These are phyloP conservation scores for Lentinula raphanica DNA, from an alignment of 768 basidiomycete species.

Conservation along the genomic window DNA sequence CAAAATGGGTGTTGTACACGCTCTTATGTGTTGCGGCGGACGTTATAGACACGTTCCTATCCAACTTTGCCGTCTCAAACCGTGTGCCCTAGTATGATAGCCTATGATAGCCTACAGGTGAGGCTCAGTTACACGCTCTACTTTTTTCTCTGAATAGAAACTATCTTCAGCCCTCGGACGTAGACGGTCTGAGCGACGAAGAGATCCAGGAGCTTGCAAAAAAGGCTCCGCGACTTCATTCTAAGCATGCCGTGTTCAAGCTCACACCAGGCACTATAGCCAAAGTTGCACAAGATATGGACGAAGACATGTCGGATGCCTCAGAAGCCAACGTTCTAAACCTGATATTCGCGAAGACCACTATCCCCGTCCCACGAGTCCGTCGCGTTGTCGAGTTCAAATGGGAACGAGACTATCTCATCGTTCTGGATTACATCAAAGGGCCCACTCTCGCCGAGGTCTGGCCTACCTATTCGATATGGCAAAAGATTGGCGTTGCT, in stretches of 20 bases:
- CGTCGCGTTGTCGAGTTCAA: conserved; percentile 12
- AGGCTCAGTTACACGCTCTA: too few species aligned
- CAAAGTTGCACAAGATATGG: neutral
- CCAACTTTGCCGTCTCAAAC: neutral
- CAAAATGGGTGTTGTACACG: neutral
- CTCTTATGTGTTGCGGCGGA: neutral
- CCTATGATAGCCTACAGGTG: neutral
- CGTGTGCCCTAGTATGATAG: too few species aligned
- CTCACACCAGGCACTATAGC: neutral
- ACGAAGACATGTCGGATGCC: neutral
- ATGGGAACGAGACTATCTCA: conserved; percentile 4
- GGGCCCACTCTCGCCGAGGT: conserved; percentile 12
- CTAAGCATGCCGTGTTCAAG: too few species aligned
- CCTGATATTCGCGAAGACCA: conserved; percentile 7
- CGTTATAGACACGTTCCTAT: neutral
- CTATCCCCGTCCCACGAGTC: conserved; percentile 18
- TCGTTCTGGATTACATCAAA: conserved; percentile 17
- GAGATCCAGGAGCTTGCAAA: neutral
- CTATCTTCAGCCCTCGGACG: neutral
- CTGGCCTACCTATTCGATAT: conserved; percentile 12
- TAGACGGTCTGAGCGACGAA: neutral
- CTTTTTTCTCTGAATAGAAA: too few species aligned
- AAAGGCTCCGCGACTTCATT: neutral
- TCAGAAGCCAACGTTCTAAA: neutral
- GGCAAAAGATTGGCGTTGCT: conserved; percentile 14